Evolutionary conservation across 345 rosid species (phyloP).

Genomic region (Rhodamnia rubescens): DNA sequence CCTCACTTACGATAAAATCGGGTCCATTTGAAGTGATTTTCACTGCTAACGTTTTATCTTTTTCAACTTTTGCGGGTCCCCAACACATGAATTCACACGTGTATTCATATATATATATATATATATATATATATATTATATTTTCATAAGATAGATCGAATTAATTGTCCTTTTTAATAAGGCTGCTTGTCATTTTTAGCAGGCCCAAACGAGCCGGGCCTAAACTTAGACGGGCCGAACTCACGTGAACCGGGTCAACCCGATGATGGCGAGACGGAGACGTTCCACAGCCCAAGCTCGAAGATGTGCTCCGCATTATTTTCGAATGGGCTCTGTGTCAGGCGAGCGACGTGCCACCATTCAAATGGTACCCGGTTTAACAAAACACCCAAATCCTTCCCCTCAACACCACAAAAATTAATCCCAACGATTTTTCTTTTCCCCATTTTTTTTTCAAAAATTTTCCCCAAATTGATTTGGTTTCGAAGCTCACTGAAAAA

Average conservation of each 20-base stretch:
- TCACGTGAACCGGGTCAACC: background rate
- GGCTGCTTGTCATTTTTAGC: too few species aligned
- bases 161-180: too few species aligned
- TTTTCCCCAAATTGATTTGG: background rate
- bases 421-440: background rate
- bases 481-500: background rate
- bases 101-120: too few species aligned
- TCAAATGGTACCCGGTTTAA: background rate
- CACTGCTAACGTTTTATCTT: too few species aligned
- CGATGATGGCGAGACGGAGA: background rate
- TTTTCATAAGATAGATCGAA: too few species aligned
- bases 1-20: fast-evolving
- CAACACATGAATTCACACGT: too few species aligned
- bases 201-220: background rate
- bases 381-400: background rate
- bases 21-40: fast-evolving
- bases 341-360: background rate
- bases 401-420: background rate
- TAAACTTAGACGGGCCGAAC: background rate
- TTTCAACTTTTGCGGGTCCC: too few species aligned
- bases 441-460: background rate
- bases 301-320: background rate
- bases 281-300: background rate
- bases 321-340: background rate
- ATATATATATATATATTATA: too few species aligned